Conservation (phyloP, 1,284 basidiomycete species). For the Fistulinella staudtii region DNA sequence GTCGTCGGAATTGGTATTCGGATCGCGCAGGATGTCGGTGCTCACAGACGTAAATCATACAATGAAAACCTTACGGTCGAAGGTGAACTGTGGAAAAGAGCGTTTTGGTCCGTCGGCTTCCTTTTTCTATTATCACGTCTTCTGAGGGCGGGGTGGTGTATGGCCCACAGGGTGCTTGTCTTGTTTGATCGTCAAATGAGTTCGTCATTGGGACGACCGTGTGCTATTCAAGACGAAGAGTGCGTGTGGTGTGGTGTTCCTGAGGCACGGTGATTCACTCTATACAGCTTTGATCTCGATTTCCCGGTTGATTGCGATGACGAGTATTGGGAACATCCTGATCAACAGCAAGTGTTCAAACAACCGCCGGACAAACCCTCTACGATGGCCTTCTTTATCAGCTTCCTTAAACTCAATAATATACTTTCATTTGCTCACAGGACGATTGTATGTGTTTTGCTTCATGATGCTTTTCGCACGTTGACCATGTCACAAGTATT, state of each 20-base stretch:
- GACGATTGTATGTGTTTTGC: constrained; percentile 50
- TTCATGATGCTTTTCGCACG: neutral
- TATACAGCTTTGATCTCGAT: constrained; percentile 65
- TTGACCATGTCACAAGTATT: constrained; percentile 46
- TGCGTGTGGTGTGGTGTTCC: constrained; percentile 33
- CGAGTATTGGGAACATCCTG: constrained; percentile 66
- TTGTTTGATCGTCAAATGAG: constrained; percentile 63
- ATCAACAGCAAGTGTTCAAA: constrained; percentile 48
- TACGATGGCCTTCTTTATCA: constrained; percentile 51
- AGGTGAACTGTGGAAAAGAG: constrained; percentile 72
- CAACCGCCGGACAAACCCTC: constrained; percentile 58
- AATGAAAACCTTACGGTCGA: constrained; percentile 41
- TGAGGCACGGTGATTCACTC: neutral
- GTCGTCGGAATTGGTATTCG: constrained; percentile 69
- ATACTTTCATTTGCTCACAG: constrained; percentile 63
- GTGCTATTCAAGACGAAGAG: constrained; percentile 85
- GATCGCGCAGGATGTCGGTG: constrained; percentile 66
- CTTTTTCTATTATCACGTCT: neutral
- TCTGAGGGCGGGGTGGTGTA: too few species aligned
- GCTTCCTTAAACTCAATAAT: constrained; percentile 57
- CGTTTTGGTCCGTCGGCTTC: constrained; percentile 60
- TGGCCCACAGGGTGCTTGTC: constrained; percentile 54
- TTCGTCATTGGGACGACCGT: constrained; percentile 72
- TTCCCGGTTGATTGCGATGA: constrained; percentile 72
- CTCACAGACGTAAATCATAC: constrained; percentile 50